phyloP scores from a whole-genome alignment of 371 early-diverging fungal species.

The Conidiobolus incongruus region DNA sequence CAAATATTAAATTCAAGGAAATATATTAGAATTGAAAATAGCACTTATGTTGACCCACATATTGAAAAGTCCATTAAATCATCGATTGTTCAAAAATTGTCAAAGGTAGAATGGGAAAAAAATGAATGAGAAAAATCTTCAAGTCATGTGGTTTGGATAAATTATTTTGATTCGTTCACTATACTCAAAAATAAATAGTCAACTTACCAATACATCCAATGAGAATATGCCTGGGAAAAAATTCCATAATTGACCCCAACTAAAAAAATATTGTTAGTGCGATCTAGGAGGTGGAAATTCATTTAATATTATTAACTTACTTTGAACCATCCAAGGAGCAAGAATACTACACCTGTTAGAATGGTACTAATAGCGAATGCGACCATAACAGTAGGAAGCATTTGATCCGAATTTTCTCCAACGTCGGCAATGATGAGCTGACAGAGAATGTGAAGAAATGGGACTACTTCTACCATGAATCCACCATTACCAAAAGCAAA shows the following conservation, averaged over 20 bases:
- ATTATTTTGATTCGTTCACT: background rate
- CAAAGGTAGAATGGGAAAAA: too few species aligned
- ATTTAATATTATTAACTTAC: conserved; percentile 17
- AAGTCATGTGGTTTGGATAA: background rate
- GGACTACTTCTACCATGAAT: conserved; percentile 90
- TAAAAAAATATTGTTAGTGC: conserved; percentile 3
- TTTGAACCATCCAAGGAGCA: conserved; percentile 62
- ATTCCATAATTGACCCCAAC: conserved; percentile 57
- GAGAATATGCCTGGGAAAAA: conserved; percentile 88
- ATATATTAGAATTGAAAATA: too few species aligned
- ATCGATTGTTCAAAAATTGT: too few species aligned
- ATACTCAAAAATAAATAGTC: too few species aligned
- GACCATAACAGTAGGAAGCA: conserved; percentile 69
- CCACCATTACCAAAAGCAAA: conserved; percentile 84
- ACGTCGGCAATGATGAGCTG: conserved; percentile 35
- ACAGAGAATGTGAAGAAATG: conserved; percentile 51
- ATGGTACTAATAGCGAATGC: conserved; percentile 66
- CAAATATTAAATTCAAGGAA: too few species aligned
- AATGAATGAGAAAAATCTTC: background rate
- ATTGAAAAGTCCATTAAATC: too few species aligned
- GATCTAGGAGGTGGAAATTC: background rate
- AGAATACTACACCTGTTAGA: conserved; percentile 71
- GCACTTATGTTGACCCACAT: too few species aligned
- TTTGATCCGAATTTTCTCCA: conserved; percentile 25
- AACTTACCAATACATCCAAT: conserved; percentile 72